phyloP scores from a whole-genome alignment of 2,329 filamentous ascomycete genomes.

The Trichoderma sp. region DNA sequence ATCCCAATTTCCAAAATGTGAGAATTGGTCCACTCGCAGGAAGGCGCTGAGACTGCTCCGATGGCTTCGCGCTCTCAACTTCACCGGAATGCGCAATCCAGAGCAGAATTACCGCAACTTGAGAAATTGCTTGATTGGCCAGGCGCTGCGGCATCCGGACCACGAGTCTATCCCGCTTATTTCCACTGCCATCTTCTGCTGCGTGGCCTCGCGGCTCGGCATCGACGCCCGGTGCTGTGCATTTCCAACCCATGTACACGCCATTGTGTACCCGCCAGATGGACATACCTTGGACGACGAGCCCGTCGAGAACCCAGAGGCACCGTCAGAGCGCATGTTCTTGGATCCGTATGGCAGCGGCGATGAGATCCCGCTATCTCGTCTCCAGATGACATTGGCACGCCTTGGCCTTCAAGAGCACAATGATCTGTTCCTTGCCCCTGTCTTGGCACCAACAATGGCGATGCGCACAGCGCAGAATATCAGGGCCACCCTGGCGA shows the following conservation, averaged over 20 bases:
- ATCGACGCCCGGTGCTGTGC: conserved; percentile 77
- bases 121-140: conserved; percentile 84
- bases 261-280: conserved; percentile 66
- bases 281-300: conserved; percentile 63
- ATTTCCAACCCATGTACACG: conserved; percentile 84
- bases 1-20: conserved; percentile 54
- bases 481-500: conserved; percentile 68
- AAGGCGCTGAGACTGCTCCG: conserved; percentile 69
- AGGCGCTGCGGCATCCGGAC: conserved; percentile 70
- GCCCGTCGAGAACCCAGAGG: conserved; percentile 39
- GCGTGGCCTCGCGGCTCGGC: conserved; percentile 72
- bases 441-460: conserved; percentile 67
- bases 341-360: conserved; percentile 78
- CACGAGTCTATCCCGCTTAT: conserved; percentile 86
- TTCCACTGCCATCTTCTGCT: conserved; percentile 83
- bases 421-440: conserved; percentile 58
- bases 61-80: conserved; percentile 69
- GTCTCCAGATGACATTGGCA: conserved; percentile 63
- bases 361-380: conserved; percentile 63
- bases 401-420: conserved; percentile 49
- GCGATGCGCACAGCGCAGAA: conserved; percentile 74
- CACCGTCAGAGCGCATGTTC: conserved; percentile 62
- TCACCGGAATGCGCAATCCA: conserved; percentile 69
- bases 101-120: conserved; percentile 73
- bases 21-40: conserved; percentile 60